phyloP scores from a whole-genome alignment of 2,329 filamentous ascomycete species.

The Hortaea werneckii region DNA sequence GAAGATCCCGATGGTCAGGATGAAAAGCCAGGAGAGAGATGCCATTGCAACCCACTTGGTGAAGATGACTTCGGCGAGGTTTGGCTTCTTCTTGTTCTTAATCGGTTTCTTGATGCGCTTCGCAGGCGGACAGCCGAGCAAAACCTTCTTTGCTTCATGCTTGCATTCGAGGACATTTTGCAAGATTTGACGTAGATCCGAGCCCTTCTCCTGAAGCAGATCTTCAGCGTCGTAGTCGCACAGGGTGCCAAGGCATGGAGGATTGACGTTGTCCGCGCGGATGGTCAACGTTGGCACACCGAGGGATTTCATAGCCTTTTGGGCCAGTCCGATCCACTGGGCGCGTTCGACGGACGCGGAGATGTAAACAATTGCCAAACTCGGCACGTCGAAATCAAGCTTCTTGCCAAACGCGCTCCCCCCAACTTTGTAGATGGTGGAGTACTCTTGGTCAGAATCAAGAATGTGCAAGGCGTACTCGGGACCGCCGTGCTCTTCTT shows the following conservation, averaged over 20 bases:
- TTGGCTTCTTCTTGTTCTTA: no score
- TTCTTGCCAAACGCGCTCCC: not conserved
- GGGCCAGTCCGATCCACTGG: not conserved
- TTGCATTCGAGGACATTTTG: no score
- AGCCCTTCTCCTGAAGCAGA: no score
- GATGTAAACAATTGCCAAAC: not conserved
- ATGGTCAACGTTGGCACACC: not conserved
- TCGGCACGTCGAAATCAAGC: not conserved
- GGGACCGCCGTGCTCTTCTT: not conserved
- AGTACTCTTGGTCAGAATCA: not conserved
- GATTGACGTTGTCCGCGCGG: not conserved
- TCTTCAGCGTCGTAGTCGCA: not conserved
- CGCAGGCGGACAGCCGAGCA: no score
- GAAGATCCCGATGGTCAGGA: no score
- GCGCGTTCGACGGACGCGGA: not conserved
- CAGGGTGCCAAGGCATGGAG: not conserved
- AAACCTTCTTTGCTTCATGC: no score
- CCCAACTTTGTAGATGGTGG: not conserved
- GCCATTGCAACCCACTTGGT: no score
- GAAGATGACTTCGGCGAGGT: no score
- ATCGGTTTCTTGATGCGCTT: no score
- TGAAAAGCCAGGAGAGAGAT: no score
- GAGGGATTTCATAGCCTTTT: not conserved
- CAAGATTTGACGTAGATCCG: no score
- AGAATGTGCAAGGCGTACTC: not conserved